Percentiles rank a stretch among this genome's conserved stretches.
Conservation (phyloP, 352 stramenopile species). For the Phytophthora meadii region DNA sequence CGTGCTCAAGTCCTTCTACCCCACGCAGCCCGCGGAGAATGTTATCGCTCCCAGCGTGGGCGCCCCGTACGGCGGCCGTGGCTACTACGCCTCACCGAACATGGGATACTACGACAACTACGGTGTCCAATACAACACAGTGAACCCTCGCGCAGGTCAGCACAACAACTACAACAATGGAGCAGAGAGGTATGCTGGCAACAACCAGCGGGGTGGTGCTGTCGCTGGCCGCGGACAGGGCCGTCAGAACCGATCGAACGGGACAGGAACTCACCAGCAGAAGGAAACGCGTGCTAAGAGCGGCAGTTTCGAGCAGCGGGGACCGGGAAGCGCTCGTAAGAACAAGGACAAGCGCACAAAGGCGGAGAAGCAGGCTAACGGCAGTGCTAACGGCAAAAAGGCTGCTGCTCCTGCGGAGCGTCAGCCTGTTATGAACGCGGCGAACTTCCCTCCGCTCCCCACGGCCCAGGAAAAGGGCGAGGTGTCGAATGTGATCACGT, state of each 20-base stretch:
- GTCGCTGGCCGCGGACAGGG: slow-evolving; percentile 34
- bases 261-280: slow-evolving; percentile 31
- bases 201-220: slow-evolving; percentile 38
- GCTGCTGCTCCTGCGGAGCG: slow-evolving; percentile 42
- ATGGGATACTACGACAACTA: slow-evolving; percentile 85
- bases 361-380: slow-evolving; percentile 40
- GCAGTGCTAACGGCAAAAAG: slow-evolving; percentile 43
- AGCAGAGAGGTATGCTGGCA: slow-evolving; percentile 46
- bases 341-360: slow-evolving; percentile 75
- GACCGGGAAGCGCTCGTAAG: slow-evolving; percentile 49
- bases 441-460: slow-evolving; percentile 85
- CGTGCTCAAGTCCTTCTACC: slow-evolving; percentile 92
- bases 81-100: slow-evolving; percentile 69
- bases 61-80: slow-evolving; percentile 59
- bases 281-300: slow-evolving; percentile 62
- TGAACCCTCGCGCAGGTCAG: slow-evolving; percentile 37
- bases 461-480: slow-evolving; percentile 47
- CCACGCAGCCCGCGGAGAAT: slow-evolving; percentile 69
- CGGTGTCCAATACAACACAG: slow-evolving; percentile 72
- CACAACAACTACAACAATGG: slow-evolving; percentile 52
- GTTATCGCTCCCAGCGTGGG: slow-evolving; percentile 44
- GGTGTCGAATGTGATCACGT: slow-evolving; percentile 55
- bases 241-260: slow-evolving; percentile 47
- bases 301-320: slow-evolving; percentile 64
- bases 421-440: slow-evolving; percentile 81